Percentiles rank a stretch among this genome's conserved stretches.
Conservation (phyloP, 2,329 filamentous ascomycete species). For the Nannizziopsis barbatae region DNA sequence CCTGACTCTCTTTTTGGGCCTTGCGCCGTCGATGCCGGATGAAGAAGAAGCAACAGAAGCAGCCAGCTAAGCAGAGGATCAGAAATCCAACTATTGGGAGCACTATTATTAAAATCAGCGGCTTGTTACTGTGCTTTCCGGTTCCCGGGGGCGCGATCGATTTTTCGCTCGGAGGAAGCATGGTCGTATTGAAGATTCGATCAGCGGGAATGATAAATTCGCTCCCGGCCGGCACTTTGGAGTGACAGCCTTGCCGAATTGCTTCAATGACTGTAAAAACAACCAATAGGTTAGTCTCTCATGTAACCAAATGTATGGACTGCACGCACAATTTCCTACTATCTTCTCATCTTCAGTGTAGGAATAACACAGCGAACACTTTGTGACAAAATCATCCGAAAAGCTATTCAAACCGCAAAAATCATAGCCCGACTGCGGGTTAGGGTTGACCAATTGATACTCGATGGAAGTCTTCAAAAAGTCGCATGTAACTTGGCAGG, state of each 20-base stretch:
- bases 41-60: slow-evolving; percentile 33
- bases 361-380: slow-evolving; percentile 36
- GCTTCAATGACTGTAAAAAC: slow-evolving; percentile 37
- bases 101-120: slow-evolving; percentile 33
- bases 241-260: slow-evolving; percentile 37
- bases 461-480: slow-evolving; percentile 25
- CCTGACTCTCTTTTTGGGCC: slow-evolving; percentile 20
- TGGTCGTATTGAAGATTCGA: slow-evolving; percentile 32
- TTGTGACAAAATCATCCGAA: slow-evolving; percentile 32
- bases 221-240: slow-evolving; percentile 25
- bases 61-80: slow-evolving; percentile 25
- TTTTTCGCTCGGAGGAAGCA: slow-evolving; percentile 26
- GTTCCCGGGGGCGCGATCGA: slow-evolving; percentile 18
- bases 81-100: slow-evolving; percentile 36
- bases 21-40: slow-evolving; percentile 34
- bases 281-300: not conserved
- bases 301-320: not conserved
- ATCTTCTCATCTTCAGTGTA: slow-evolving; percentile 31
- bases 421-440: slow-evolving; percentile 22
- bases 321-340: slow-evolving; percentile 35
- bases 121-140: slow-evolving; percentile 13
- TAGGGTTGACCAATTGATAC: slow-evolving; percentile 23
- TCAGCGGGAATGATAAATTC: slow-evolving; percentile 32
- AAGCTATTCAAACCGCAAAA: slow-evolving; percentile 32
- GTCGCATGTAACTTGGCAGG: slow-evolving; percentile 36